A percentile compares a stretch with the other conserved stretches of the same genome.
phyloP scores from a whole-genome alignment of 495 filamentous ascomycete genomes.

The Penicillium daleae region DNA sequence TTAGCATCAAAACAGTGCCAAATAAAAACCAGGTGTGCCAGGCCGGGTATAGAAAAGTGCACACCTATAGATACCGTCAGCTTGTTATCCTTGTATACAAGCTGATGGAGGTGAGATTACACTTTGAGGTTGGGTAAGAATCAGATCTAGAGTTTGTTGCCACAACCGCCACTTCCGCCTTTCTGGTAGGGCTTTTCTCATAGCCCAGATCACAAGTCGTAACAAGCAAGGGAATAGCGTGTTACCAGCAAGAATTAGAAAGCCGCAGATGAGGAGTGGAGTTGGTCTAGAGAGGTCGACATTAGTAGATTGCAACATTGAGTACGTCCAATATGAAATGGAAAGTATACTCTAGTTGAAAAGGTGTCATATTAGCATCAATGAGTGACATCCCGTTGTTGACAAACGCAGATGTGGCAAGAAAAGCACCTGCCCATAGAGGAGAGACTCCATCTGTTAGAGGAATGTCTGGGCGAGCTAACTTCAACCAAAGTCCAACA shows the following conservation, averaged over 20 bases:
- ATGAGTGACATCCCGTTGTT: conserved; percentile 87
- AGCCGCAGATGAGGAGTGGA: conserved; percentile 70
- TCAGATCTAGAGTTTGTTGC: conserved; percentile 68
- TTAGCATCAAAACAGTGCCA: conserved; percentile 68
- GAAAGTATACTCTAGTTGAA: conserved; percentile 37
- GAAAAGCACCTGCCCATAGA: conserved; percentile 52
- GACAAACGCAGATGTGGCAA: conserved; percentile 69
- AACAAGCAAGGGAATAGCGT: conserved; percentile 77
- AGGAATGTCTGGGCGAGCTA: conserved; percentile 58
- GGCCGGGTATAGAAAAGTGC: conserved; percentile 77
- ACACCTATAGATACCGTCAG: conserved; percentile 36
- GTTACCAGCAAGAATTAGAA: conserved; percentile 82
- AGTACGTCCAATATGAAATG: not conserved
- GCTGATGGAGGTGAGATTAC: conserved; percentile 35
- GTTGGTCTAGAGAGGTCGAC: conserved; percentile 42
- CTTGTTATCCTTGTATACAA: not conserved
- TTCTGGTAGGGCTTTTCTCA: conserved; percentile 50
- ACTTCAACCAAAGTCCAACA: conserved; percentile 70
- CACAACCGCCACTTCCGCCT: conserved; percentile 44
- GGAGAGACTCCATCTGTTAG: conserved; percentile 67
- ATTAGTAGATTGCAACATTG: conserved; percentile 7
- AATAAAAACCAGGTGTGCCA: conserved; percentile 79
- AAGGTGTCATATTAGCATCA: conserved; percentile 71
- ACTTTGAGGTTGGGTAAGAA: conserved; percentile 71
- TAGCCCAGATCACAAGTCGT: conserved; percentile 68